A percentile compares a stretch with the other conserved stretches of the same genome.
These are phyloP conservation scores for Sugiyamaella qingdaonensis DNA, from an alignment of 805 yeast genomes.

Conservation along the genomic window DNA sequence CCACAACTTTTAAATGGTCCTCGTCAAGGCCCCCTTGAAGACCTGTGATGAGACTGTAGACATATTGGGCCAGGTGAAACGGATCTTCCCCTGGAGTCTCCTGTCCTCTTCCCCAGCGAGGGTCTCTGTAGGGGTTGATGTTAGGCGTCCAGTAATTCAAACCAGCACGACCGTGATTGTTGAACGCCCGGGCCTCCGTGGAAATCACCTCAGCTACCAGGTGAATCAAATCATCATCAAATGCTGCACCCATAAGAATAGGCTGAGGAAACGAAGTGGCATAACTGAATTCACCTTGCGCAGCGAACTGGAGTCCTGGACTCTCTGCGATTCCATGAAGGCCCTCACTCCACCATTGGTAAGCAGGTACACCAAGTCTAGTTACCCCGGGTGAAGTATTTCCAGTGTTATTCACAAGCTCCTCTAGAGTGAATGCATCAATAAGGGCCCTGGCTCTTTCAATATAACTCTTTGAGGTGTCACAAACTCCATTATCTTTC, in stretches of 20 bases:
- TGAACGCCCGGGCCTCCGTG: conserved; percentile 15
- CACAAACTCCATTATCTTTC: conserved; percentile 4
- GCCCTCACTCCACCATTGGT: conserved; percentile 16
- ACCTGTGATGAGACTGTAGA: conserved; percentile 8
- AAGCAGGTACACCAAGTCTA: conserved; percentile 13
- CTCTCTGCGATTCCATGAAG: conserved; percentile 14
- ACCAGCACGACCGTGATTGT: conserved; percentile 11
- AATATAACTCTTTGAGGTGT: conserved; percentile 1
- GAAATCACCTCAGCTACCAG: conserved; percentile 7
- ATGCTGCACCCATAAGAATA: conserved; percentile 10
- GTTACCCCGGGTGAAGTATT: conserved; percentile 12
- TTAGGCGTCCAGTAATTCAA: conserved; percentile 15
- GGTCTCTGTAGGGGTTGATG: conserved; percentile 14
- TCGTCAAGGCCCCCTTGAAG: conserved; percentile 13
- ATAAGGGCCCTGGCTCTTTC: conserved; percentile 15
- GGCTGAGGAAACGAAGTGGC: conserved; percentile 16
- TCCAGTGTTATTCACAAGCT: conserved; percentile 12
- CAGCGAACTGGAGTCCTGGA: conserved; percentile 10
- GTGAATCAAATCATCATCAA: conserved; percentile 11
- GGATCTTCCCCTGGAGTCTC: conserved; percentile 18
- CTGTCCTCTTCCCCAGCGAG: conserved; percentile 18
- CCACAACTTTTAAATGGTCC: conserved; percentile 7
- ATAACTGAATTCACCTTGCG: background rate
- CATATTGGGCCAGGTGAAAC: conserved; percentile 8
- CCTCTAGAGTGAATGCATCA: conserved; percentile 8